phyloP scores from a whole-genome alignment of 768 basidiomycete species.

The Boletus subcaerulescens region DNA sequence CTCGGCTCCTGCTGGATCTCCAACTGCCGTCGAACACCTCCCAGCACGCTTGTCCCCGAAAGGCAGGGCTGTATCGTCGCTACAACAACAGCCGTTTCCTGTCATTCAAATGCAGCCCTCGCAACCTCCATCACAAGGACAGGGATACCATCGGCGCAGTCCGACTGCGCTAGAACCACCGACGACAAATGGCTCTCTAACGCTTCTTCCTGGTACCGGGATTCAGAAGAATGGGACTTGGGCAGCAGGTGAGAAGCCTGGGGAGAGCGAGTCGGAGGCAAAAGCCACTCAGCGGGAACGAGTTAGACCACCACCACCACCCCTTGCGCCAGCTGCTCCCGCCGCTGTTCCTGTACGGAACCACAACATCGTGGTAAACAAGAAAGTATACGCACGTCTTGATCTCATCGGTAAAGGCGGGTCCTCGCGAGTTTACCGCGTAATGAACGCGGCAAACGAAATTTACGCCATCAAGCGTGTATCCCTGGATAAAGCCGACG shows the following conservation, averaged over 20 bases:
- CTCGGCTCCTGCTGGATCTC: constrained; percentile 42
- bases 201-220: constrained; percentile 14
- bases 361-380: constrained; percentile 52
- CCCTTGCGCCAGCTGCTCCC: constrained; percentile 26
- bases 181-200: constrained; percentile 37
- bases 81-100: constrained; percentile 28
- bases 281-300: constrained; percentile 27
- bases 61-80: constrained; percentile 16
- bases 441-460: constrained; percentile 71
- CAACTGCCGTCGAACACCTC: constrained; percentile 50
- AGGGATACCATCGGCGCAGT: constrained; percentile 57
- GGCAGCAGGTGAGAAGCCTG: constrained; percentile 44
- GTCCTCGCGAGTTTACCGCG: constrained; percentile 92
- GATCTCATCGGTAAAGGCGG: constrained; percentile 93
- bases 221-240: constrained; percentile 39
- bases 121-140: constrained; percentile 21
- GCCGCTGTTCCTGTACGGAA: constrained; percentile 35
- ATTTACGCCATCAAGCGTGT: constrained; percentile 93
- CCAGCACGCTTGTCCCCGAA: constrained; percentile 33
- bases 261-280: constrained; percentile 34
- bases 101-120: constrained; percentile 24
- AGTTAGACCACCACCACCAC: constrained; percentile 35
- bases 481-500: constrained; percentile 82
- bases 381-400: constrained; percentile 76
- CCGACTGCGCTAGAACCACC: constrained; percentile 65